These are phyloP conservation scores for Oidiodendron maius DNA, from an alignment of 495 filamentous ascomycete species.

Conservation along the genomic window DNA sequence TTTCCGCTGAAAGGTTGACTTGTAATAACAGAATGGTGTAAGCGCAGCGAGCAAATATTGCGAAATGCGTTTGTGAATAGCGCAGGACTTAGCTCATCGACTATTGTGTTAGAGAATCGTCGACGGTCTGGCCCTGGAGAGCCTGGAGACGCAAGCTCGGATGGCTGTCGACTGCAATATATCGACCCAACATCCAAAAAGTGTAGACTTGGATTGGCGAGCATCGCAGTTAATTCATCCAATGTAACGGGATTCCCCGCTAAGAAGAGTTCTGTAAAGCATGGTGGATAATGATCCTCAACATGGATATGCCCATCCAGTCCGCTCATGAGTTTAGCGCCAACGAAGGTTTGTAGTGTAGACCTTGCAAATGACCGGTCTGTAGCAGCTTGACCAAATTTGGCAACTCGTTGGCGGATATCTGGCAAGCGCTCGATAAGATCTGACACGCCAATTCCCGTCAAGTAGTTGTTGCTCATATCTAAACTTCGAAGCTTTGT, in stretches of 20 bases:
- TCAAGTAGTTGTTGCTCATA: constrained; percentile 52
- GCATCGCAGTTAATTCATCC: constrained; percentile 3
- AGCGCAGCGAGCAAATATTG: constrained; percentile 46
- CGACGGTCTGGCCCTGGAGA: constrained; percentile 18
- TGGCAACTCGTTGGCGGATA: not conserved
- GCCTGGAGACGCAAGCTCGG: constrained; percentile 30
- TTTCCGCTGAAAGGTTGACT: constrained; percentile 35
- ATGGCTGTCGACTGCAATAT: constrained; percentile 39
- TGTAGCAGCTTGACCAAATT: not conserved
- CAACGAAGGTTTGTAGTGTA: constrained; percentile 8
- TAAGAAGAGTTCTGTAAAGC: constrained; percentile 10
- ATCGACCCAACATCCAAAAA: constrained; percentile 43
- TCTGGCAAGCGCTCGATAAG: constrained; percentile 31
- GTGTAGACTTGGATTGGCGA: constrained; percentile 17
- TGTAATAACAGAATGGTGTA: constrained; percentile 52
- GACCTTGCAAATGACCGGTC: not conserved
- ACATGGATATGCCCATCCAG: constrained; percentile 2
- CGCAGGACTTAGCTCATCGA: constrained; percentile 10
- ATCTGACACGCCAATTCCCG: constrained; percentile 49
- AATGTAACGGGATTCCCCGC: constrained; percentile 12
- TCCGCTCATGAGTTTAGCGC: constrained; percentile 3
- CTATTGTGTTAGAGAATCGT: constrained; percentile 10
- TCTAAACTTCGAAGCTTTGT: constrained; percentile 51
- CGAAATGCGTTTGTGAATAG: constrained; percentile 31
- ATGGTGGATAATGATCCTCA: constrained; percentile 11